Evolutionary conservation across 495 filamentous ascomycete genomes (phyloP).

Genomic region (Penicillium simplicissimum): DNA sequence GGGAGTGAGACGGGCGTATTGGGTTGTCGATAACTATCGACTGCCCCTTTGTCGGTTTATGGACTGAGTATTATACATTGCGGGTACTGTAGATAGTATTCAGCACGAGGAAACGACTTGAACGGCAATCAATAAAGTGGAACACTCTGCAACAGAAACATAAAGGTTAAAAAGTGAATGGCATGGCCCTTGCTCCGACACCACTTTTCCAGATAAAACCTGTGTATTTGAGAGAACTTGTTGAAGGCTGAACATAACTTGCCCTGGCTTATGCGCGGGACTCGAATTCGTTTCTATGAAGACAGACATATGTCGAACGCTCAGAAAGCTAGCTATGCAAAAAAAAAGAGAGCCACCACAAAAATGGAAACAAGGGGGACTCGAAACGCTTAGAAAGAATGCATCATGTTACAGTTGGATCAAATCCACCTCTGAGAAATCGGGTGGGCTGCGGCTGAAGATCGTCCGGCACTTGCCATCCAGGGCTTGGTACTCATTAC

Average conservation of each 20-base stretch:
- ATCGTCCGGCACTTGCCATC: slow-evolving; percentile 84
- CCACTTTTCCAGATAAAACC: too few relatives aligned
- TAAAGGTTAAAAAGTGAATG: background rate
- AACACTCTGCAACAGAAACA: too few relatives aligned
- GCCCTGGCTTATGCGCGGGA: background rate
- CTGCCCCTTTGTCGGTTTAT: slow-evolving; percentile 65
- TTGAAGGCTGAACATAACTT: background rate
- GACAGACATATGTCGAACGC: slow-evolving; percentile 26
- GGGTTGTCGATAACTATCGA: slow-evolving; percentile 75
- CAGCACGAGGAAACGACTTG: background rate
- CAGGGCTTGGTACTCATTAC: slow-evolving; percentile 85
- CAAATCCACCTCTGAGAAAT: slow-evolving; percentile 88
- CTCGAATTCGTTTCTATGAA: slow-evolving; percentile 17
- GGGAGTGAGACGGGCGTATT: slow-evolving; percentile 84
- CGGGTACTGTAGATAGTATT: background rate
- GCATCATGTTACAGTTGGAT: slow-evolving; percentile 64
- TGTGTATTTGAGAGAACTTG: background rate
- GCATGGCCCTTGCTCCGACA: background rate
- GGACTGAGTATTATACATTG: slow-evolving; percentile 41
- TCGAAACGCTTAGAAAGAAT: slow-evolving; percentile 8
- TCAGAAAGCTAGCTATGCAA: slow-evolving; percentile 25
- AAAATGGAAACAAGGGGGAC: background rate
- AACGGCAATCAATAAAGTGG: background rate
- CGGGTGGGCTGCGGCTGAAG: slow-evolving; percentile 84
- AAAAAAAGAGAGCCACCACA: slow-evolving; percentile 6